These are phyloP conservation scores for Talaromyces piceae DNA, from an alignment of 2,329 filamentous ascomycete species.

Conservation along the genomic window DNA sequence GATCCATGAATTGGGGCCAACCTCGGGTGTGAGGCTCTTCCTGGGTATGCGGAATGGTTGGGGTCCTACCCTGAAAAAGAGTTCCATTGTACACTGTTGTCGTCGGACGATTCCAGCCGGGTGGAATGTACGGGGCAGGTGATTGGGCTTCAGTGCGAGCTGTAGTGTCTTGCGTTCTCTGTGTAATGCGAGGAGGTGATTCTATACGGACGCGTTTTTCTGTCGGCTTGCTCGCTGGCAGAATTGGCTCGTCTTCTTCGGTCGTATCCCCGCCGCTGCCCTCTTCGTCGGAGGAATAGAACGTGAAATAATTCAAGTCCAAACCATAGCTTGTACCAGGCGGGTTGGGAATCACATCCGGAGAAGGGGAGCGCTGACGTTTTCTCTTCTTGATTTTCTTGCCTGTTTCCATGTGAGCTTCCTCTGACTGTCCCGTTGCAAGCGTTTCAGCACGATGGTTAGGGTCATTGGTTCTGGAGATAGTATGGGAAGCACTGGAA, in stretches of 20 bases:
- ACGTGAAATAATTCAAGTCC: slow-evolving; percentile 31
- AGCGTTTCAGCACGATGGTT: background rate
- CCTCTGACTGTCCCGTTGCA: background rate
- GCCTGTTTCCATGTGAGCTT: slow-evolving; percentile 9
- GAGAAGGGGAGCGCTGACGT: slow-evolving; percentile 33
- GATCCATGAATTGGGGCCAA: background rate
- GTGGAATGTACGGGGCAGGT: background rate
- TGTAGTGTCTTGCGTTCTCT: background rate
- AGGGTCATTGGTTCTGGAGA: background rate
- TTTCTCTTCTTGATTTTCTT: slow-evolving; percentile 21
- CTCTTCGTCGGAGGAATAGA: slow-evolving; percentile 16
- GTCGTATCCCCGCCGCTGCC: slow-evolving; percentile 11
- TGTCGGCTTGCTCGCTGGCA: slow-evolving; percentile 1
- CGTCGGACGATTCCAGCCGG: slow-evolving; percentile 7
- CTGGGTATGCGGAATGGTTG: background rate
- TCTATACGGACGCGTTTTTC: slow-evolving; percentile 8
- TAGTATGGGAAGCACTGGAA: background rate
- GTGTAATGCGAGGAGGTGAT: background rate
- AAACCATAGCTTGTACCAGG: slow-evolving; percentile 34
- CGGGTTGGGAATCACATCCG: slow-evolving; percentile 37
- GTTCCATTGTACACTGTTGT: slow-evolving; percentile 7
- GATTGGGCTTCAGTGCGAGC: background rate
- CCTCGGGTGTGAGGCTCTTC: background rate
- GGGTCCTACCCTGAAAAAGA: slow-evolving; percentile 8
- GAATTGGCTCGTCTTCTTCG: slow-evolving; percentile 14